Conservation (phyloP, 2,329 filamentous ascomycete species). For the Curvularia sp. region DNA sequence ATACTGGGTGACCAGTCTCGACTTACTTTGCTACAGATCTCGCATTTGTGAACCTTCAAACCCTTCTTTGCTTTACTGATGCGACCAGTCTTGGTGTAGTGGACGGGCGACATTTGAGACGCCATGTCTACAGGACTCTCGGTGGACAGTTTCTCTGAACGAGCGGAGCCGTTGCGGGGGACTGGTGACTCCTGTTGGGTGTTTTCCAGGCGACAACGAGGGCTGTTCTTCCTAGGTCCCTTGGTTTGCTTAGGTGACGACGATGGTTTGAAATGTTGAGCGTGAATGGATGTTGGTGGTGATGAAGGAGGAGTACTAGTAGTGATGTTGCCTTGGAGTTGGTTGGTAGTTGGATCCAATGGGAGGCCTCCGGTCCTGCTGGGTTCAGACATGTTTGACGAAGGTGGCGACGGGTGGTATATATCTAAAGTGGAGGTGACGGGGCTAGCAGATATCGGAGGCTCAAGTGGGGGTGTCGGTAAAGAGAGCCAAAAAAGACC, state of each 20-base stretch:
- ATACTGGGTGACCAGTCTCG: slow-evolving; percentile 1
- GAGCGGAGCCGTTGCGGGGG: slow-evolving; percentile 40
- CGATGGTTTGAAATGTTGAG: slow-evolving; percentile 31
- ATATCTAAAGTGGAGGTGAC: slow-evolving; percentile 38
- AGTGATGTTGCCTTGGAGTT: slow-evolving; percentile 29
- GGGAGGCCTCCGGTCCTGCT: slow-evolving; percentile 44
- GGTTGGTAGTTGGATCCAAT: slow-evolving; percentile 34
- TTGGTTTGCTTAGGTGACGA: slow-evolving; percentile 38
- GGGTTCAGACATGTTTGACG: slow-evolving; percentile 43
- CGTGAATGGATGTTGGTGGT: slow-evolving; percentile 22
- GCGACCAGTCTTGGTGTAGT: slow-evolving; percentile 56
- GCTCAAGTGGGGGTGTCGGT: slow-evolving; percentile 41
- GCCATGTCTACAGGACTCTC: slow-evolving; percentile 42
- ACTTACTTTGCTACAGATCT: slow-evolving; percentile 56
- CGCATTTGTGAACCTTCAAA: slow-evolving; percentile 54
- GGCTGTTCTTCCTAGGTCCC: slow-evolving; percentile 28
- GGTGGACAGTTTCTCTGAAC: slow-evolving; percentile 39
- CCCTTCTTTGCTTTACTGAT: slow-evolving; percentile 59
- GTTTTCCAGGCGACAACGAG: slow-evolving; percentile 39
- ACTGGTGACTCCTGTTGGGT: slow-evolving; percentile 31
- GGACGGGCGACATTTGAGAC: slow-evolving; percentile 40
- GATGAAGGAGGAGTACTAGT: background rate
- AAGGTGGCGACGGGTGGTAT: slow-evolving; percentile 39
- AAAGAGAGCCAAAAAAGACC: slow-evolving; percentile 37
- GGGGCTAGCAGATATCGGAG: slow-evolving; percentile 42